These are phyloP conservation scores for Chaetoceros muelleri DNA, from an alignment of 108 stramenopile species.

Conservation along the genomic window DNA sequence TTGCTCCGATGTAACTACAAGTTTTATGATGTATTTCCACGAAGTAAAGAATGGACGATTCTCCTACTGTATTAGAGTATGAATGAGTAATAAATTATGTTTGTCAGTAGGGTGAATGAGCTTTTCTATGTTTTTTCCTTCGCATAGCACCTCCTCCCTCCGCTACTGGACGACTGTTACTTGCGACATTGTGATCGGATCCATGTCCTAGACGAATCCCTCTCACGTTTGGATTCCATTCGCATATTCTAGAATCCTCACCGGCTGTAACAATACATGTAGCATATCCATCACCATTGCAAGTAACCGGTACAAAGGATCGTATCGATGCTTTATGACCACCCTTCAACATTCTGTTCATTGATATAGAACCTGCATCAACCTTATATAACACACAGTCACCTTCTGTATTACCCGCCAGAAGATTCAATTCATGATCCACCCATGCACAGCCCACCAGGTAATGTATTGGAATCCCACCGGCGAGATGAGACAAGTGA, in stretches of 20 bases:
- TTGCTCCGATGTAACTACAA: too few relatives aligned
- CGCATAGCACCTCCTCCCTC: constrained; percentile 4
- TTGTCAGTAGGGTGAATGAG: constrained; percentile 1
- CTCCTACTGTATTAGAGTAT: too few relatives aligned
- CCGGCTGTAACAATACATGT: constrained; percentile 55
- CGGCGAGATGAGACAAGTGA: constrained; percentile 4
- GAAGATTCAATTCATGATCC: constrained; percentile 41
- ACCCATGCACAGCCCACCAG: constrained; percentile 55
- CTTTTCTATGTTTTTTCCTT: constrained; percentile 1
- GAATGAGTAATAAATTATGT: too few relatives aligned
- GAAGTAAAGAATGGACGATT: too few relatives aligned
- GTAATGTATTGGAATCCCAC: constrained; percentile 27
- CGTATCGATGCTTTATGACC: constrained; percentile 75
- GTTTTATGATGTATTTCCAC: too few relatives aligned
- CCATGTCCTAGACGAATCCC: not conserved
- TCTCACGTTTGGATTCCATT: constrained; percentile 39
- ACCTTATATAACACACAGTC: constrained; percentile 56
- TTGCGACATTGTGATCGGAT: not conserved
- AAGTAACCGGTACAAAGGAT: constrained; percentile 36
- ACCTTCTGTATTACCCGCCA: constrained; percentile 57
- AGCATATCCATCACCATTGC: constrained; percentile 9
- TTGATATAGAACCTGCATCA: constrained; percentile 37
- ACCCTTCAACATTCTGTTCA: constrained; percentile 24
- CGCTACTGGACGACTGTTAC: not conserved
- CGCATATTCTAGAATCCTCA: constrained; percentile 79